A percentile compares a stretch with the other conserved stretches of the same genome.
These are phyloP conservation scores for Aspergillus caelatus DNA, from an alignment of 2,329 filamentous ascomycete genomes.

Conservation along the genomic window DNA sequence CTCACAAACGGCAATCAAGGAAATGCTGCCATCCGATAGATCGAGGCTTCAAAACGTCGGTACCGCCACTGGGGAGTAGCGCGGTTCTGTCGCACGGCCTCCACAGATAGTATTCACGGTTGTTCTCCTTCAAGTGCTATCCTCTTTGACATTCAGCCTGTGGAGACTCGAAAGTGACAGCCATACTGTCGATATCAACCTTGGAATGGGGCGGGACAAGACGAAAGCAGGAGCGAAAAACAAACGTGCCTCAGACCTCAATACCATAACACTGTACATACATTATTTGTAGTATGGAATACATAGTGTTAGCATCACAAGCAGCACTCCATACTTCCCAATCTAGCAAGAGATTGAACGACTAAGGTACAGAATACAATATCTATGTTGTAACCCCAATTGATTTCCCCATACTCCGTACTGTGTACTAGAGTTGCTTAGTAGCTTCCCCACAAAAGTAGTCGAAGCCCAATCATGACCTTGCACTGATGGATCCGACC, in stretches of 20 bases:
- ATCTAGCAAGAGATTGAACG: not conserved
- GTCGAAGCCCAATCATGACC: not conserved
- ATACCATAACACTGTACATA: no score
- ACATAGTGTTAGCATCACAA: no score
- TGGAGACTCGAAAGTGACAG: not conserved
- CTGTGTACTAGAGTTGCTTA: not conserved
- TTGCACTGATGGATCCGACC: not conserved
- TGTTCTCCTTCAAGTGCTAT: not conserved
- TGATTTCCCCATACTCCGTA: not conserved
- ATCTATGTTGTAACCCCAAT: not conserved
- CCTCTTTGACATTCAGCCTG: not conserved
- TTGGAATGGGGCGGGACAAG: no score
- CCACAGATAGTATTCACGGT: not conserved
- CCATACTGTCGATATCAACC: not conserved
- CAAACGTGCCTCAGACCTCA: no score
- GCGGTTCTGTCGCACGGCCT: not conserved
- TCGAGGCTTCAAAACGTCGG: not conserved
- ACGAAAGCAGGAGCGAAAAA: no score
- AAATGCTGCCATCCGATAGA: not conserved
- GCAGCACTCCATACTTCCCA: not conserved
- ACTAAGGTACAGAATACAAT: not conserved
- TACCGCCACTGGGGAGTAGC: not conserved
- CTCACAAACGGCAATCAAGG: constrained; percentile 2
- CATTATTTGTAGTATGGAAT: no score
- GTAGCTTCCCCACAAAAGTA: not conserved